Evolutionary conservation across 108 stramenopile species (phyloP).

Genomic region (Discostella pseudostelligera): DNA sequence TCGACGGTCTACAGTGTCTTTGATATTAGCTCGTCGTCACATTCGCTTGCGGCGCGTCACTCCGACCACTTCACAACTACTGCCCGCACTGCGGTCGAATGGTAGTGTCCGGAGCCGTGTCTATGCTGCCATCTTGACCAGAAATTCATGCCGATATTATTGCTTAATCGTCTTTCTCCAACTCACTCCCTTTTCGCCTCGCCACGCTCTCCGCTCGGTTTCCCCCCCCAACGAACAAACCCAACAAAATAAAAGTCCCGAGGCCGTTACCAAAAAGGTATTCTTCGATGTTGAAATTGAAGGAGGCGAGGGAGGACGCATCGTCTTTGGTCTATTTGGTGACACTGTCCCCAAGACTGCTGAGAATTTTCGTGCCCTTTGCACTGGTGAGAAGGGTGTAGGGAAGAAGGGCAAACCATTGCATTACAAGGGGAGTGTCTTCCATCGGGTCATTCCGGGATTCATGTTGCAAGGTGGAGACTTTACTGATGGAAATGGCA

Average conservation of each 20-base stretch:
- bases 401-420: constrained; percentile 82
- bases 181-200: too few relatives aligned
- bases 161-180: neutral
- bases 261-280: constrained; percentile 79
- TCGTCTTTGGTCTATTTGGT: constrained; percentile 92
- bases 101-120: too few relatives aligned
- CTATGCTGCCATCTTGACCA: too few relatives aligned
- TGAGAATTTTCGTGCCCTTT: constrained; percentile 93
- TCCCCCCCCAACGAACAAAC: too few relatives aligned
- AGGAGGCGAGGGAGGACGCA: constrained; percentile 65
- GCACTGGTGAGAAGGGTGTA: constrained; percentile 89
- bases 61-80: too few relatives aligned
- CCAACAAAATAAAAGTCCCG: too few relatives aligned
- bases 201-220: too few relatives aligned
- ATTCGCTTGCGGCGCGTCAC: too few relatives aligned
- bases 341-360: constrained; percentile 90
- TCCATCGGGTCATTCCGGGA: constrained; percentile 86
- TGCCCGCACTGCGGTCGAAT: too few relatives aligned
- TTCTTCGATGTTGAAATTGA: constrained; percentile 83
- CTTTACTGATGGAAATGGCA: constrained; percentile 89
- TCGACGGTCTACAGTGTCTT: neutral
- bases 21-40: too few relatives aligned
- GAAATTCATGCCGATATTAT: too few relatives aligned
- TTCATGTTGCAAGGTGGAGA: constrained; percentile 75
- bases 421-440: constrained; percentile 74